Conservation (phyloP, 2,329 filamentous ascomycete species). For the Aplosporella prunicola region DNA sequence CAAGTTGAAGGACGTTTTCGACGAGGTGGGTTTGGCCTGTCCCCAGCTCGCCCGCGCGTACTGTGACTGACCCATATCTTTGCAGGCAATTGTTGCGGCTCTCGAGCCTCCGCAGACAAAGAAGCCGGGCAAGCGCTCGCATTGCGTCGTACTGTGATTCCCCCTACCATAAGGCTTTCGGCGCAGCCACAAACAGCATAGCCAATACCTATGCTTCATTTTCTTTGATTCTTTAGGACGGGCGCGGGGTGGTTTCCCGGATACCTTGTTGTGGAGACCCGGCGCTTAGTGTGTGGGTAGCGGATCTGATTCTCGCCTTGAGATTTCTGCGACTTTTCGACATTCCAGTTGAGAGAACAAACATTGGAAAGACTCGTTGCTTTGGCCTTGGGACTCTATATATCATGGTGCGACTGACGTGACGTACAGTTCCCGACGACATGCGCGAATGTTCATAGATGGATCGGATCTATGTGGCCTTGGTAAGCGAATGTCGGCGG, state of each 20-base stretch:
- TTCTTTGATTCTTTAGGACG: slow-evolving; percentile 21
- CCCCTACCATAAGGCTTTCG: background rate
- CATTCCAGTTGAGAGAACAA: slow-evolving; percentile 11
- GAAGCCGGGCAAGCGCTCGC: slow-evolving; percentile 38
- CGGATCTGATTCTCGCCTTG: slow-evolving; percentile 15
- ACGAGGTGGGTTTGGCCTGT: slow-evolving; percentile 58
- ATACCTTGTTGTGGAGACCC: slow-evolving; percentile 28
- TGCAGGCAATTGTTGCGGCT: slow-evolving; percentile 85
- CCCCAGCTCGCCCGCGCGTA: background rate
- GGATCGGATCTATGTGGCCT: no score
- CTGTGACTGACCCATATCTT: background rate
- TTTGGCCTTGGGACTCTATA: slow-evolving; percentile 8
- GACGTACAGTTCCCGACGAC: slow-evolving; percentile 8
- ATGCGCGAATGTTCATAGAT: no score
- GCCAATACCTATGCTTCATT: slow-evolving; percentile 9
- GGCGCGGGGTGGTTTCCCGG: slow-evolving; percentile 26
- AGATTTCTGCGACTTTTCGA: slow-evolving; percentile 11
- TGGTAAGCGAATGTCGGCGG: no score
- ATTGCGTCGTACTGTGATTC: slow-evolving; percentile 30
- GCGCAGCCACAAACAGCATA: slow-evolving; percentile 6
- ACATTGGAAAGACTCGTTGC: slow-evolving; percentile 10
- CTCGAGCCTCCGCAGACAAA: slow-evolving; percentile 76
- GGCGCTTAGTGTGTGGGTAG: slow-evolving; percentile 33
- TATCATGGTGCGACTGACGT: slow-evolving; percentile 10
- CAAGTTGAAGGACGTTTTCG: slow-evolving; percentile 98